Percentiles rank a stretch among this genome's conserved stretches.
phyloP scores from a whole-genome alignment of 2,329 filamentous ascomycete species.

The Hymenoscyphus occultus region DNA sequence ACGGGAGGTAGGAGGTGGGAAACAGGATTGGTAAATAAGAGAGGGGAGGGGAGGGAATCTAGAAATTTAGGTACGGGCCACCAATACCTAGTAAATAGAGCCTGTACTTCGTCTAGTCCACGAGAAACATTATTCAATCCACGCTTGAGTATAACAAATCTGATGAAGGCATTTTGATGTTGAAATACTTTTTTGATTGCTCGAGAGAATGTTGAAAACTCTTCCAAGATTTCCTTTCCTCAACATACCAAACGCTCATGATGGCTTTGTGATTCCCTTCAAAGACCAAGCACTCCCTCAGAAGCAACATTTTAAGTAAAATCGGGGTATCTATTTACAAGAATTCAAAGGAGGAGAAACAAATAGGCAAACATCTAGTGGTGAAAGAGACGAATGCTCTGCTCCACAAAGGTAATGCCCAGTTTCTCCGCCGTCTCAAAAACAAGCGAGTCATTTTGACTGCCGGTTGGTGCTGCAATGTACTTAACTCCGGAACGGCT shows the following conservation, averaged over 20 bases:
- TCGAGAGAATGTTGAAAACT: background rate
- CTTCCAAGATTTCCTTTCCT: background rate
- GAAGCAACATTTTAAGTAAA: background rate
- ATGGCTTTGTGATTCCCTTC: background rate
- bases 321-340: slow-evolving; percentile 3
- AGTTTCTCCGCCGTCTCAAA: slow-evolving; percentile 89
- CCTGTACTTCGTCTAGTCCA: too few relatives aligned
- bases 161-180: too few relatives aligned
- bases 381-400: slow-evolving; percentile 91
- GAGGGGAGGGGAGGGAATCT: background rate
- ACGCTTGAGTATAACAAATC: too few relatives aligned
- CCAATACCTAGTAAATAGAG: too few relatives aligned
- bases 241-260: background rate
- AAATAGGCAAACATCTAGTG: slow-evolving; percentile 54
- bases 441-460: slow-evolving; percentile 77
- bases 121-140: too few relatives aligned
- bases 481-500: slow-evolving; percentile 89
- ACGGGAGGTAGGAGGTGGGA: too few relatives aligned
- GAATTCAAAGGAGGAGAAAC: background rate
- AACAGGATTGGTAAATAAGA: background rate
- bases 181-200: background rate
- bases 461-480: slow-evolving; percentile 88
- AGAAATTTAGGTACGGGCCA: background rate
- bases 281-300: background rate
- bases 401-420: slow-evolving; percentile 92